Percentiles rank a stretch among this genome's conserved stretches.
Evolutionary conservation across 768 basidiomycete species (phyloP).

Genomic region (Boletus tomentosulus): DNA sequence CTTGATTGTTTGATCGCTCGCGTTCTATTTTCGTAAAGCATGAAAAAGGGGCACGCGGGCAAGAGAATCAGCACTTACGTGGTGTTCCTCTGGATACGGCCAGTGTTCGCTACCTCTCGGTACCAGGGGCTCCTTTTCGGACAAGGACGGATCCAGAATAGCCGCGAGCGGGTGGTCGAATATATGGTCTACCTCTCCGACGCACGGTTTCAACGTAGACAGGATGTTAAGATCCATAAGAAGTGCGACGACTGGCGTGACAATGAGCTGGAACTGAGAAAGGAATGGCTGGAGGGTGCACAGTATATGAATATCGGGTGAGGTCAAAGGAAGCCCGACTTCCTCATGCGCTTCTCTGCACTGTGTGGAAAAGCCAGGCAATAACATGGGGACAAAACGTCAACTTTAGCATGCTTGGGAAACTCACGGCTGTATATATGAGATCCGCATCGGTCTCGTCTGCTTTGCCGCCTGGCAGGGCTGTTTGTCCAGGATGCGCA

Average conservation of each 20-base stretch:
- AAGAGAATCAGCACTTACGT: conserved; percentile 46
- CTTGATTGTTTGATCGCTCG: conserved; percentile 41
- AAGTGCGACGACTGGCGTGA: conserved; percentile 75
- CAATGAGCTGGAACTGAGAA: conserved; percentile 63
- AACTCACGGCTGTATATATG: conserved; percentile 69
- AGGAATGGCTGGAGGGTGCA: conserved; percentile 64
- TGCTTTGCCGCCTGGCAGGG: conserved; percentile 76
- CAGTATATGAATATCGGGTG: conserved; percentile 55
- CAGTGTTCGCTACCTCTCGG: conserved; percentile 65
- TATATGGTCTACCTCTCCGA: conserved; percentile 71
- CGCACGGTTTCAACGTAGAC: conserved; percentile 46
- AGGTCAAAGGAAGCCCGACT: conserved; percentile 60
- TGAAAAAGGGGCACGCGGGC: background rate
- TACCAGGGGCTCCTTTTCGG: conserved; percentile 45
- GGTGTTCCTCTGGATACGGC: conserved; percentile 68
- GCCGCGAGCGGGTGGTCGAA: conserved; percentile 79
- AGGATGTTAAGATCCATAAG: conserved; percentile 53
- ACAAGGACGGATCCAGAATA: conserved; percentile 54
- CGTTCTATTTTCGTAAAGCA: conserved; percentile 40
- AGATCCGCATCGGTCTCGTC: conserved; percentile 63
- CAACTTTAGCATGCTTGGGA: background rate
- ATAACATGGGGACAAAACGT: no score
- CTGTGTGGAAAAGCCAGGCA: conserved; percentile 34
- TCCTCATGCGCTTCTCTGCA: conserved; percentile 84
- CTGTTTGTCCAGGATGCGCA: conserved; percentile 78